Evolutionary conservation across 2,329 filamentous ascomycete species (phyloP).

Genomic region (Cercospora canescens): DNA sequence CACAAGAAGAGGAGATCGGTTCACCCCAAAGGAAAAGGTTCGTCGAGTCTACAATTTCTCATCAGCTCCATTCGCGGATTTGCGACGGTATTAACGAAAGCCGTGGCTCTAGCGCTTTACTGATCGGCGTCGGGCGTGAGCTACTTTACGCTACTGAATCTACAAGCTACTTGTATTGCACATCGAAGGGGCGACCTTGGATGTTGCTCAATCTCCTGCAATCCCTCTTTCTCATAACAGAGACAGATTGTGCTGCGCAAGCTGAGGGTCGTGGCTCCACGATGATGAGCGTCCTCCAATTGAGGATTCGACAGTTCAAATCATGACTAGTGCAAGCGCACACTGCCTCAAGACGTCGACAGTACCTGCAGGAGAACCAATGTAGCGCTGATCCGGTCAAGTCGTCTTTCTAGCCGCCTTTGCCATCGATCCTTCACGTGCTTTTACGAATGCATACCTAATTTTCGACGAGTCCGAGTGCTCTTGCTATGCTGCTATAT

Average conservation of each 20-base stretch:
- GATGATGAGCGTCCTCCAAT: neutral
- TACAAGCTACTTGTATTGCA: neutral
- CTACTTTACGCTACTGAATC: neutral
- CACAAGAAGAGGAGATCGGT: neutral
- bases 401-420: neutral
- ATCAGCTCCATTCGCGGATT: neutral
- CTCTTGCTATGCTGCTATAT: neutral
- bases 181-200: neutral
- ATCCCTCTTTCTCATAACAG: neutral
- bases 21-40: neutral
- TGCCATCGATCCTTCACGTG: neutral
- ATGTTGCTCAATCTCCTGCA: neutral
- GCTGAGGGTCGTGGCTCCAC: neutral
- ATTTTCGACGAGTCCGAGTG: neutral
- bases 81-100: neutral
- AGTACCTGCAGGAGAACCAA: neutral
- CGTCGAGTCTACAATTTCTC: neutral
- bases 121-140: neutral
- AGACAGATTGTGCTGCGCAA: neutral
- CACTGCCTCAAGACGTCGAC: neutral
- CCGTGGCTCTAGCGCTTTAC: neutral
- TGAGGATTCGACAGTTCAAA: neutral
- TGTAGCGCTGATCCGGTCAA: neutral
- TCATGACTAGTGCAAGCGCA: neutral
- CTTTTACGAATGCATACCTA: neutral